A percentile compares a stretch with the other conserved stretches of the same genome.
Conservation (phyloP, 139 green algal species). For the Coccomyxa sp. region DNA sequence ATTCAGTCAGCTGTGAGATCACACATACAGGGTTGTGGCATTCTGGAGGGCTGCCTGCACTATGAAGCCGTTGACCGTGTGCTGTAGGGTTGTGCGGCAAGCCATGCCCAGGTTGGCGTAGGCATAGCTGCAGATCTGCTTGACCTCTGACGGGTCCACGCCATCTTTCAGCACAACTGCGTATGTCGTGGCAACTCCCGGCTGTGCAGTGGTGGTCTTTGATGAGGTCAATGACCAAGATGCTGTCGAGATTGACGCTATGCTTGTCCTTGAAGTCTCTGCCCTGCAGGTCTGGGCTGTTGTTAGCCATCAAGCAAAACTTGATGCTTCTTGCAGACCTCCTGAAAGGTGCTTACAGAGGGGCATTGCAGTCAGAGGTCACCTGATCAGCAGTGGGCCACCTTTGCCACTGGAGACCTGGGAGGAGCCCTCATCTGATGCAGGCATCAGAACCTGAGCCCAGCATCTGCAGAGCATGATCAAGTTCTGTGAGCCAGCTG, state of each 20-base stretch:
- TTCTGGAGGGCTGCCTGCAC: neutral
- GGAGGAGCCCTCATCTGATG: neutral
- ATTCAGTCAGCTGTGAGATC: neutral
- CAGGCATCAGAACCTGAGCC: no score
- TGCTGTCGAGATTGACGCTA: neutral
- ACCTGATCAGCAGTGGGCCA: no score
- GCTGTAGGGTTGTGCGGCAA: no score
- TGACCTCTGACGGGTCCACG: no score
- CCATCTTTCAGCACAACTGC: no score
- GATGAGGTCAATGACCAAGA: neutral
- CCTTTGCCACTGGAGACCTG: neutral
- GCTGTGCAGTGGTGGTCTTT: neutral
- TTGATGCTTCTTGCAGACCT: neutral
- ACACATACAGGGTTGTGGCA: neutral
- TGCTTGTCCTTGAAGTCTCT: neutral
- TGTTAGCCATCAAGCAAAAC: neutral
- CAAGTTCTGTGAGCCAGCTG: no score
- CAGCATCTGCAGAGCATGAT: no score
- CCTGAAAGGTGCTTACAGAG: neutral
- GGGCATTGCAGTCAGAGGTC: neutral
- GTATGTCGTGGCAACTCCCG: no score
- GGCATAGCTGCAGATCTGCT: no score
- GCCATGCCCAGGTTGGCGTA: no score
- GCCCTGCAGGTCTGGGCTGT: neutral
- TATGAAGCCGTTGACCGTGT: neutral